These are phyloP conservation scores for Lojkania enalia DNA, from an alignment of 2,329 filamentous ascomycete genomes.

Conservation along the genomic window DNA sequence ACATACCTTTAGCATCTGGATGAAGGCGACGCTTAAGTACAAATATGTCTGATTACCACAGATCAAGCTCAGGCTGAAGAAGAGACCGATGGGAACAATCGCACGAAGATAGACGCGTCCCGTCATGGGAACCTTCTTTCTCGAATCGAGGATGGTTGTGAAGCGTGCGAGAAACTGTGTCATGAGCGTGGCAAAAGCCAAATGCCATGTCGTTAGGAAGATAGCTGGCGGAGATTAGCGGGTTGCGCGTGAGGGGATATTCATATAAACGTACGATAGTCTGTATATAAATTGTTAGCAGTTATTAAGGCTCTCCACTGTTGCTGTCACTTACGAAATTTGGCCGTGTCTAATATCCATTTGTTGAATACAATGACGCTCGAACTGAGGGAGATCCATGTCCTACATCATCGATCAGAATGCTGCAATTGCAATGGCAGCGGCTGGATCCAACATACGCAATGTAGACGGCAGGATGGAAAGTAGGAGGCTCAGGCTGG, in stretches of 20 bases:
- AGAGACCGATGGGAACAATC: constrained; percentile 91
- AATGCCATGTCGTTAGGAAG: constrained; percentile 87
- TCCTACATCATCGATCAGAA: constrained; percentile 55
- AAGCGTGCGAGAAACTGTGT: constrained; percentile 91
- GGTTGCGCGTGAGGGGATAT: too few relatives aligned
- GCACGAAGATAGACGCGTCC: constrained; percentile 89
- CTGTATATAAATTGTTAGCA: constrained; percentile 40
- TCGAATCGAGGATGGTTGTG: constrained; percentile 85
- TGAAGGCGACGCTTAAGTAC: constrained; percentile 93
- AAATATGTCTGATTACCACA: constrained; percentile 96
- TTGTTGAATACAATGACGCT: constrained; percentile 99
- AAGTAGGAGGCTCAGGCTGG: constrained; percentile 60
- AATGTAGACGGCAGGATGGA: constrained; percentile 88
- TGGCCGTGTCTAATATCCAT: constrained; percentile 85
- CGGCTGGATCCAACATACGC: constrained; percentile 57
- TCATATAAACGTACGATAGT: constrained; percentile 54
- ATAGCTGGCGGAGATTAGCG: constrained; percentile 60
- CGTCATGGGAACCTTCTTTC: constrained; percentile 97
- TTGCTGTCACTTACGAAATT: constrained; percentile 68
- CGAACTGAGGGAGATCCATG: constrained; percentile 91
- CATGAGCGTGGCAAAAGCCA: constrained; percentile 89
- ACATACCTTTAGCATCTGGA: constrained; percentile 95
- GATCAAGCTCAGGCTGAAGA: constrained; percentile 95
- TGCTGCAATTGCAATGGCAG: constrained; percentile 5
- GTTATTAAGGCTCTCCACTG: background rate